Conservation (phyloP, 2,329 filamentous ascomycete species). For the Verticillium nubilum region DNA sequence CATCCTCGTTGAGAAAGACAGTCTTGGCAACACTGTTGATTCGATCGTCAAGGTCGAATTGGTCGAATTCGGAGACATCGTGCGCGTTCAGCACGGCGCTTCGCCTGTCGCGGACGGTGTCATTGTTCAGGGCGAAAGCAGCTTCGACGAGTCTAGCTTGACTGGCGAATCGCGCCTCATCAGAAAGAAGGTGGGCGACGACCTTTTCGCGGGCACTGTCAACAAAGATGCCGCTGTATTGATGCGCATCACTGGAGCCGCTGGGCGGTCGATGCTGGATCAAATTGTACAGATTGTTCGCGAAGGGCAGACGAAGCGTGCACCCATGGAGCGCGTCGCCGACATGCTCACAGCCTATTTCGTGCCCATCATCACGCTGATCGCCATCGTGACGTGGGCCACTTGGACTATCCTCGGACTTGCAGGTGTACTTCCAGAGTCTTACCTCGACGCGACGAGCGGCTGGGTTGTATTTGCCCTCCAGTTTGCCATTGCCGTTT, state of each 20-base stretch:
- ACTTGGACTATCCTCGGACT: constrained; percentile 64
- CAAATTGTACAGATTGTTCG: constrained; percentile 72
- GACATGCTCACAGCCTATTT: constrained; percentile 72
- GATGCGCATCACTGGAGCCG: constrained; percentile 57
- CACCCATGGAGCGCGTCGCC: constrained; percentile 70
- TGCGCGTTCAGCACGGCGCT: constrained; percentile 70
- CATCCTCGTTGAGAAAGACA: constrained; percentile 53
- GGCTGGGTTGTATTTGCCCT: constrained; percentile 70
- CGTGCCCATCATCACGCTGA: constrained; percentile 64
- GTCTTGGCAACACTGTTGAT: constrained; percentile 29
- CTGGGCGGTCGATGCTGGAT: constrained; percentile 71
- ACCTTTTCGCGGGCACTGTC: constrained; percentile 67
- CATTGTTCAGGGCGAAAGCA: constrained; percentile 55
- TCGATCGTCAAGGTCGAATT: constrained; percentile 54
- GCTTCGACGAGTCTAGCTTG: constrained; percentile 85
- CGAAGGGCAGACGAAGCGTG: constrained; percentile 70
- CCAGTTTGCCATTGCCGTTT: constrained; percentile 79
- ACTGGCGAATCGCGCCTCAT: constrained; percentile 72
- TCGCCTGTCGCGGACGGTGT: constrained; percentile 82
- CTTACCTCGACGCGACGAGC: constrained; percentile 53
- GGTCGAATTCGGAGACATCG: constrained; percentile 67
- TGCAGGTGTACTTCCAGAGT: constrained; percentile 47
- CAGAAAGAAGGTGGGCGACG: constrained; percentile 56
- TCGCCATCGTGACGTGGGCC: constrained; percentile 67
- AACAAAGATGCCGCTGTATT: constrained; percentile 63